Conservation (phyloP, 768 basidiomycete species). For the Pulveroboletus sp. region DNA sequence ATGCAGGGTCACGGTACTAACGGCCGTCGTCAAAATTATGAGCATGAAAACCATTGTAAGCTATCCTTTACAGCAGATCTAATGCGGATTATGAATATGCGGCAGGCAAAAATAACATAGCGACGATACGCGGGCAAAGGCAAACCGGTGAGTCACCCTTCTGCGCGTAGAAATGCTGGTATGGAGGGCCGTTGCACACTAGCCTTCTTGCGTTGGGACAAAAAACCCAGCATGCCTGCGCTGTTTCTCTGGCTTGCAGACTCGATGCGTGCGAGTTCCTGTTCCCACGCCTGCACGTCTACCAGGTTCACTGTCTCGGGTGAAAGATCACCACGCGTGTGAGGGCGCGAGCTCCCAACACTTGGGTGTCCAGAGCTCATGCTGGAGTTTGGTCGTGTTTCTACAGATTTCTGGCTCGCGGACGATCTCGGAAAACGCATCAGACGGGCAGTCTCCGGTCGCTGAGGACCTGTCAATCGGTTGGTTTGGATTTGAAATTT, state of each 20-base stretch:
- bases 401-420: conserved; percentile 18
- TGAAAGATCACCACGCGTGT: conserved; percentile 15
- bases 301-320: conserved; percentile 29
- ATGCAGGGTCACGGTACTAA: conserved; percentile 11
- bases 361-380: conserved; percentile 41
- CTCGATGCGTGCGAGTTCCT: conserved; percentile 72
- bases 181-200: conserved; percentile 20
- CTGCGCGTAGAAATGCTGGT: conserved; percentile 20
- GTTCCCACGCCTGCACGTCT: conserved; percentile 71
- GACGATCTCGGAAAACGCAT: conserved; percentile 11
- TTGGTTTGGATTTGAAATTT: conserved; percentile 12
- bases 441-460: conserved; percentile 31
- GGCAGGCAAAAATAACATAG: conserved; percentile 10
- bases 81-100: conserved; percentile 4
- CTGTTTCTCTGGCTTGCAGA: conserved; percentile 49
- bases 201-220: conserved; percentile 27
- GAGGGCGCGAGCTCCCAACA: conserved; percentile 17
- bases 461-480: conserved; percentile 13
- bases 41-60: conserved; percentile 5
- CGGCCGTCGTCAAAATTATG: conserved; percentile 10
- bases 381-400: conserved; percentile 26
- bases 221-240: conserved; percentile 35
- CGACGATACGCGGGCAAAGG: conserved; percentile 4
- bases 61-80: conserved; percentile 10
- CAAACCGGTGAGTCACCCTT: conserved; percentile 15